Conservation (phyloP, 2,329 filamentous ascomycete genomes). For the Aspergillus latus region DNA sequence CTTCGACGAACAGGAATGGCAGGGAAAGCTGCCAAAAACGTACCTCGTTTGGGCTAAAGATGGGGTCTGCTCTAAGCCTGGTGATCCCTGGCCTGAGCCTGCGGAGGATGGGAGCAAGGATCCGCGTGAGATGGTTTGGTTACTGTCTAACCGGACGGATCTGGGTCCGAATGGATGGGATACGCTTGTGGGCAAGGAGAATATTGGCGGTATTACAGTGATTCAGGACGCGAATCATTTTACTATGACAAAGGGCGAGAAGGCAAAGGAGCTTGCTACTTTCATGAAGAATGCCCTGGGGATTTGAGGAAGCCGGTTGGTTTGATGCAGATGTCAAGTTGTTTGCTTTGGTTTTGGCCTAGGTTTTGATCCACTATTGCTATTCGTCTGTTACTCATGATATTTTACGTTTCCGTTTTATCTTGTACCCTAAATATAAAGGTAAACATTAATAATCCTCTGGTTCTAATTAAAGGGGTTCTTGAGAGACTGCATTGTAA, state of each 20-base stretch:
- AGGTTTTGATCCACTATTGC: too few species aligned
- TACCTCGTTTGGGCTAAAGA: slow-evolving; percentile 51
- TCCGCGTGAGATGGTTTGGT: slow-evolving; percentile 50
- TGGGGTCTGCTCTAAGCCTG: slow-evolving; percentile 47
- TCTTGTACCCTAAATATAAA: too few species aligned
- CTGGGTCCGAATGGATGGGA: slow-evolving; percentile 52
- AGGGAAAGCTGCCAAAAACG: slow-evolving; percentile 43
- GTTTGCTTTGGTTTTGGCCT: too few species aligned
- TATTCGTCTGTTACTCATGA: too few species aligned
- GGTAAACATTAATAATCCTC: too few species aligned
- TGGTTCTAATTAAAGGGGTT: too few species aligned
- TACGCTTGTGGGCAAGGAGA: slow-evolving; percentile 41
- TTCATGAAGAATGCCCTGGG: slow-evolving; percentile 32
- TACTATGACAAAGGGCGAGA: slow-evolving; percentile 33
- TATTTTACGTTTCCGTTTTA: too few species aligned
- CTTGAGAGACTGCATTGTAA: too few species aligned
- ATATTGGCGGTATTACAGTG: slow-evolving; percentile 34
- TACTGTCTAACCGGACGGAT: slow-evolving; percentile 50
- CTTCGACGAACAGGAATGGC: slow-evolving; percentile 28
- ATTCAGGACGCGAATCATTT: slow-evolving; percentile 39
- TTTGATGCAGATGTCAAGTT: too few species aligned
- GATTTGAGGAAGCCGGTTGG: too few species aligned
- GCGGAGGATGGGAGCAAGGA: slow-evolving; percentile 42
- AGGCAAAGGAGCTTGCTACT: slow-evolving; percentile 30
- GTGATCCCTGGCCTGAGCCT: slow-evolving; percentile 42